Evolutionary conservation across 768 basidiomycete genomes (phyloP), one percentile per base, ranked within the genome.

Genomic region (Suillus luteus): DNA sequence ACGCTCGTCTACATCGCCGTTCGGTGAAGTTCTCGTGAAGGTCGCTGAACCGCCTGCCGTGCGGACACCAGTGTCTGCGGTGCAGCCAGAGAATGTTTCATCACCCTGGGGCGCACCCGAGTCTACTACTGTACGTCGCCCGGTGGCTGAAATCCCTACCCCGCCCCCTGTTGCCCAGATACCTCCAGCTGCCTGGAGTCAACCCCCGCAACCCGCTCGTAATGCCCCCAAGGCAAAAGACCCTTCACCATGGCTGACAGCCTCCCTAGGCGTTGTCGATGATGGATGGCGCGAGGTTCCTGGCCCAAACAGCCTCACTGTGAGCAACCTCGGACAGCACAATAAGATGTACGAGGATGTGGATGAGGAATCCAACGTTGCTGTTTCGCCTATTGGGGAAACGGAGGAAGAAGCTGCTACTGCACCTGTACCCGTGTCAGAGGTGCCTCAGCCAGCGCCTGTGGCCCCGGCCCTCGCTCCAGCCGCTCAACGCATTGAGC

Each of bases 291-390:
- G 71, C 43, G 72, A 77, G 52, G 62, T 70, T 22, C 77, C 78
- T 2, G 80, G 79, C 17, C 78, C 82, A 12, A 80, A 81, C 64
- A 85, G 84, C 64, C 77, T 88, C 22, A 86, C 87, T 0, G 79
- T 83, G 62, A 83, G 80, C 60, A 86, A 86, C 67, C 74, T 87
- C 22, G 85, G 82, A 10, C 85, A 87, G 58, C 86, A 87, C 66
- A 85, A 86, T 64, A 81, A 82, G 66, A 77, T 85, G 58, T 76
- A 81, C 54, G 77, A 79, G 38, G 71, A 78, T 41, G 78, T 71
- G 31, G 69, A 66, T 40, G 66, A 44, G 63, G 46, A 63, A 55
- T 58, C 66, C 59, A 60, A 68, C 51, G 41, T 67, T 43, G 63
- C 65, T 33, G 63, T 72, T 62, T 66, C 69, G 62, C 58, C 69